Conservation (phyloP, 495 filamentous ascomycete species). For the Sphaerosporella brunnea region DNA sequence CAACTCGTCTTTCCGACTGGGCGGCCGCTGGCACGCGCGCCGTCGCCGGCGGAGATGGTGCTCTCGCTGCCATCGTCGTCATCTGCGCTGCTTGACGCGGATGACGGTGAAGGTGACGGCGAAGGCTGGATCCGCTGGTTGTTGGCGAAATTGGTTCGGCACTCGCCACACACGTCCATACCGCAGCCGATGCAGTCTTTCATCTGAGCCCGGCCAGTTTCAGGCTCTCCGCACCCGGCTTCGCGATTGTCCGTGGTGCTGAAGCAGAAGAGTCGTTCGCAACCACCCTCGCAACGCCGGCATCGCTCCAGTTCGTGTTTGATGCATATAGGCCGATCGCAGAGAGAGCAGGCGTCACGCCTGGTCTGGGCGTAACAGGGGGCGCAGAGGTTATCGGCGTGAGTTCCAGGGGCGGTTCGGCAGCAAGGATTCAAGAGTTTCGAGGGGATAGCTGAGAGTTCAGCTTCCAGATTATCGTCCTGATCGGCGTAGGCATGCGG, state of each 20-base stretch:
- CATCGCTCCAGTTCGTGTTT: constrained; percentile 24
- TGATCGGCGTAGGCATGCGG: not conserved
- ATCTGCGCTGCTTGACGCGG: constrained; percentile 10
- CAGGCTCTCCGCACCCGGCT: constrained; percentile 19
- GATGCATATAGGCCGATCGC: constrained; percentile 19
- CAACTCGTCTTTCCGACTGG: constrained; percentile 18
- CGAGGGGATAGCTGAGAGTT: constrained; percentile 7
- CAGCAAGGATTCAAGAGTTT: constrained; percentile 24
- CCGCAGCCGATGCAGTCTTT: constrained; percentile 22
- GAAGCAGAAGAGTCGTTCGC: constrained; percentile 22
- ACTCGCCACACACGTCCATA: constrained; percentile 20
- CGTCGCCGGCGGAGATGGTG: not conserved
- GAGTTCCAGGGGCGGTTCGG: constrained; percentile 15
- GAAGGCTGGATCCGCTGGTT: no score
- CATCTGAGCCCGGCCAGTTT: constrained; percentile 22
- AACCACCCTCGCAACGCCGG: constrained; percentile 22
- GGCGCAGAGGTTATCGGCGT: constrained; percentile 24
- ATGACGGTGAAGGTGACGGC: no score
- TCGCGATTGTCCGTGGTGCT: constrained; percentile 16
- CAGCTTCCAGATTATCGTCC: constrained; percentile 2
- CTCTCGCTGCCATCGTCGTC: constrained; percentile 5
- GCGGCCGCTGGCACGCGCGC: not conserved
- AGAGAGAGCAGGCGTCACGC: constrained; percentile 21
- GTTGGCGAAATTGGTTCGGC: constrained; percentile 7
- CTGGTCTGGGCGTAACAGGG: constrained; percentile 16